Conservation (phyloP, 2,329 filamentous ascomycete genomes). For the Penicillium sp. region DNA sequence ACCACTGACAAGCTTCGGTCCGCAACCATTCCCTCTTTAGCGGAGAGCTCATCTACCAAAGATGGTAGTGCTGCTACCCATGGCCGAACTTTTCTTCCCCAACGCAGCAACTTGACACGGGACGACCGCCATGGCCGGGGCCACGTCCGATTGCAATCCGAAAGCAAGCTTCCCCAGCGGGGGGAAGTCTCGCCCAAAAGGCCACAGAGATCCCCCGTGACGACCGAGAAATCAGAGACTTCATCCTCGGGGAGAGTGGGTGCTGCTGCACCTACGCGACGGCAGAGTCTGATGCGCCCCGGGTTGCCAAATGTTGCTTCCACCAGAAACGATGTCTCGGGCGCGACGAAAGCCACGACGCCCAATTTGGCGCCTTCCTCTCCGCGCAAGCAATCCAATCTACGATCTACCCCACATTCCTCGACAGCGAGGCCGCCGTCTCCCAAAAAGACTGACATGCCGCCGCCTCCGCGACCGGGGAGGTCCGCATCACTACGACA, state of each 20-base stretch:
- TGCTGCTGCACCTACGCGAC: constrained; percentile 15
- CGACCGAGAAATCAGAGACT: constrained; percentile 8
- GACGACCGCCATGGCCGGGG: constrained; percentile 16
- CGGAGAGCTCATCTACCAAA: constrained; percentile 8
- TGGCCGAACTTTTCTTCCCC: constrained; percentile 32
- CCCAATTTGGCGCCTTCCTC: constrained; percentile 19
- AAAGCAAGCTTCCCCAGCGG: constrained; percentile 17
- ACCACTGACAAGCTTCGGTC: constrained; percentile 10
- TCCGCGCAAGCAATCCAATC: constrained; percentile 20
- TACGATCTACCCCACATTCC: constrained; percentile 10
- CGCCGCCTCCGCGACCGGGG: constrained; percentile 29
- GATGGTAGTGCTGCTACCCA: constrained; percentile 19
- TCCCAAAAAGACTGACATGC: constrained; percentile 31
- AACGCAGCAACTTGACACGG: constrained; percentile 21
- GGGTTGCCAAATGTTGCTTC: constrained; percentile 18
- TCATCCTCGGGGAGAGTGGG: constrained; percentile 1
- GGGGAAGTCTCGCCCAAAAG: constrained; percentile 15
- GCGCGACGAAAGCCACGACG: constrained; percentile 18
- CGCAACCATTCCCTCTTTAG: constrained; percentile 11
- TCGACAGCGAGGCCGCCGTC: constrained; percentile 16
- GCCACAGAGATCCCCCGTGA: constrained; percentile 1
- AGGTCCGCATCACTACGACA: constrained; percentile 38
- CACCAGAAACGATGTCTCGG: constrained; percentile 14
- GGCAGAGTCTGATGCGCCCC: constrained; percentile 30
- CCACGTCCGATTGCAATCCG: constrained; percentile 17